Base-by-base conservation (phyloP, 192 early-diverging fungal genomes). In the Coemansia sp. region DNA sequence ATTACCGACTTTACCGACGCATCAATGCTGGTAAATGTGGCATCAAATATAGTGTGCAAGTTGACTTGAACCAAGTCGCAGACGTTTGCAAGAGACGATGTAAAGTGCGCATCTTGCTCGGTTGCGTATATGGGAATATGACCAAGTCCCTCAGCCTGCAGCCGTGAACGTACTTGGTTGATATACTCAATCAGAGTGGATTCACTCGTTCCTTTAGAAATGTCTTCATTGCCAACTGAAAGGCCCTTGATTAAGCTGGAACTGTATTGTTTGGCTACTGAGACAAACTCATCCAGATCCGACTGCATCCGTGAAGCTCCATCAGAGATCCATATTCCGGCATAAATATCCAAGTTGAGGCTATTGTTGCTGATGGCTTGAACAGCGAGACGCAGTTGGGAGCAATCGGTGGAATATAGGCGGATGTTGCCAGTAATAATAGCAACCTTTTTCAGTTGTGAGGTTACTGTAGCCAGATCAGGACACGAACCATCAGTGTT, bases 391-490 rank as follows among this genome's bases (percentile, higher is more conserved):
- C 53, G 41, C 36, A 78, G 57, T 52, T 78, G 75, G 16, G 63
- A 68, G 61, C 75, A 78, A 51, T 78, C 75, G 11, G 75, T 68
- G 6, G 75, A 71, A 50, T 72, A 78, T 28, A 78, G 61, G 23
- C 75, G 75, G 46, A 78, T 68, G 53, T 78, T 71, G 41, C 53
- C 38, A 33, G 75, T 64, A 0, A 68, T 65, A 0, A 12, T 12
- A 1, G 64, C 64, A 0, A 78, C 55, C 41, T 59, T 68, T 12
- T 59, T 37, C 15, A 78, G 69, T 20, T 78, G 61, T 2, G 33
- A 43, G 3, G 75, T 23, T 26, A 72, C 69, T 1, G 60, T 42
- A 14, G 19, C 49, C 19, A 56, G 44, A 35, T 68, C 65, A 0
- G 75, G 69, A 53, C 75, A 78, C 10, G 75, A 72, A 3, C 69